These are phyloP conservation scores for Flueggea neowawraea DNA, from an alignment of 441 rosid species.

Conservation along the genomic window DNA sequence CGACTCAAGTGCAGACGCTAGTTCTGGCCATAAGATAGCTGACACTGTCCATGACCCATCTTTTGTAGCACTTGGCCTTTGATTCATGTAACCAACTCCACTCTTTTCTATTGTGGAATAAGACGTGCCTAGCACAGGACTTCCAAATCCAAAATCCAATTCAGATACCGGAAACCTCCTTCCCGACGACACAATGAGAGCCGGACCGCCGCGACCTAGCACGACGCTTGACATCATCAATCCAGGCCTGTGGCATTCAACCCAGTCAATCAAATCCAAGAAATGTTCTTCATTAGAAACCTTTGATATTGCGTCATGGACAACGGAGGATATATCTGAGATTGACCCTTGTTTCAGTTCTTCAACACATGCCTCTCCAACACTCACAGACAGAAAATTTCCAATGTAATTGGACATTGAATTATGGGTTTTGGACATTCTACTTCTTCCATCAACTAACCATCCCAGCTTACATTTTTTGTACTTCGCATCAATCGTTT, in stretches of 20 bases:
- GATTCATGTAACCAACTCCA: conserved; percentile 79
- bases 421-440: conserved; percentile 22
- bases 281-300: conserved; percentile 62
- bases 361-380: conserved; percentile 51
- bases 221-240: conserved; percentile 64
- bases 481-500: conserved; percentile 33
- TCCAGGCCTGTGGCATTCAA: conserved; percentile 85
- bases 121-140: conserved; percentile 62
- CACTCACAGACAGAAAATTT: conserved; percentile 62
- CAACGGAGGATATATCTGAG: conserved; percentile 50
- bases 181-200: conserved; percentile 73
- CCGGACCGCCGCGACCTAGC: conserved; percentile 75
- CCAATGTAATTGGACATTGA: conserved; percentile 66
- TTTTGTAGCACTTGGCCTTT: conserved; percentile 61
- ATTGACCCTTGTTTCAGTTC: conserved; percentile 47
- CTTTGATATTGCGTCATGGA: conserved; percentile 53
- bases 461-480: conserved; percentile 83
- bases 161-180: conserved; percentile 68
- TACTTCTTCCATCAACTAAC: conserved; percentile 72
- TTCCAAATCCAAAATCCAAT: conserved; percentile 80
- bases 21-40: conserved; percentile 75
- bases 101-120: conserved; percentile 58
- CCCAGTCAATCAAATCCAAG: conserved; percentile 82
- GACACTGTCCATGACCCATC: conserved; percentile 85
- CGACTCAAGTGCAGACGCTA: conserved; percentile 64